phyloP scores from a whole-genome alignment of 345 rosid species.

The Aethionema arabicum region DNA sequence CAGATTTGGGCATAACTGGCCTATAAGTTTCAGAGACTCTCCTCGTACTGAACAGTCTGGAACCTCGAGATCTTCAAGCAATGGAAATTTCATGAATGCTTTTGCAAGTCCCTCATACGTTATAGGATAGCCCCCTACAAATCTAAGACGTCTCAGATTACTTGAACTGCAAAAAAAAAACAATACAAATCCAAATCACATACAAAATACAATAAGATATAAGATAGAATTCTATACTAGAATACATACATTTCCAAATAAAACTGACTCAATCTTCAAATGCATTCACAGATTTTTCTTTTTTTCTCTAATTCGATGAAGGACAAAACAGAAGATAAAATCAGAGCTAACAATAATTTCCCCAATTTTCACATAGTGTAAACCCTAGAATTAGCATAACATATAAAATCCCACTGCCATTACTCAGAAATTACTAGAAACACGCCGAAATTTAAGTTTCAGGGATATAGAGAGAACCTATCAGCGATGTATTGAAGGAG shows the following conservation, averaged over 20 bases:
- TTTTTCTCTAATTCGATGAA: no score
- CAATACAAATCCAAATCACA: no score
- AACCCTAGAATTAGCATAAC: background rate
- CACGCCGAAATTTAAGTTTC: background rate
- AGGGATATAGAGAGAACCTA: slow-evolving; percentile 27
- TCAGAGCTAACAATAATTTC: no score
- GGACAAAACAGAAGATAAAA: background rate
- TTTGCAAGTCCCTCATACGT: slow-evolving; percentile 41
- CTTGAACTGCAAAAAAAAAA: slow-evolving; percentile 38
- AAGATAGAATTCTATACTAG: no score
- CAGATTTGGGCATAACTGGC: slow-evolving; percentile 17
- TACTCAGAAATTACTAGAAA: background rate
- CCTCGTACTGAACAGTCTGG: slow-evolving; percentile 20
- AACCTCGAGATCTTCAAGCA: slow-evolving; percentile 57
- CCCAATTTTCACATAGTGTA: no score
- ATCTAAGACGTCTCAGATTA: slow-evolving; percentile 44
- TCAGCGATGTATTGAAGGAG: slow-evolving; percentile 47
- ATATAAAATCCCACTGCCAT: no score
- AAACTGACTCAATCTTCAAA: no score
- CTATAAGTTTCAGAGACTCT: background rate
- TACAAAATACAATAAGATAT: no score
- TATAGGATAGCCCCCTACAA: slow-evolving; percentile 34
- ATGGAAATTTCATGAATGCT: slow-evolving; percentile 43
- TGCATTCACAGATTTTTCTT: no score
- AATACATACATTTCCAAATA: no score